These are phyloP conservation scores for Phialophora verrucosa DNA, from an alignment of 2,329 filamentous ascomycete species.

Conservation along the genomic window DNA sequence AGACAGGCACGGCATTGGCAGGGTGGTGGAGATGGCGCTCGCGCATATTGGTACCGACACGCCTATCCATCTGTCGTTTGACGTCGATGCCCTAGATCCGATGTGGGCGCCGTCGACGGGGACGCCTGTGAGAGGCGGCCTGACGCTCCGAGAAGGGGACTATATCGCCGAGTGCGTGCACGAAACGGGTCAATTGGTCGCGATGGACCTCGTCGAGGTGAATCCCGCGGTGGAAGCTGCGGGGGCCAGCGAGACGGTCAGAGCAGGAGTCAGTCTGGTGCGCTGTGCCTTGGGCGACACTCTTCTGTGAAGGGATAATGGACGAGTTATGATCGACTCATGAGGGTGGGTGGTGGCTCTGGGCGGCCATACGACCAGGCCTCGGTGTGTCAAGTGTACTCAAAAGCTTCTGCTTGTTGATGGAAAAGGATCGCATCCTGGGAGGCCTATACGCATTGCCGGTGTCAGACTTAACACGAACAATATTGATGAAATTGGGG, in stretches of 20 bases:
- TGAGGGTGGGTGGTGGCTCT: not conserved
- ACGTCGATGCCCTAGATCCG: constrained; percentile 94
- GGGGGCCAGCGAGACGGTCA: constrained; percentile 82
- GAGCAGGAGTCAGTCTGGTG: constrained; percentile 88
- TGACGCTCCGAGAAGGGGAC: constrained; percentile 93
- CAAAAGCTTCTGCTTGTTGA: not conserved
- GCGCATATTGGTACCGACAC: constrained; percentile 93
- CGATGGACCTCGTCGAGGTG: constrained; percentile 82
- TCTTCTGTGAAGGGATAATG: constrained; percentile 65
- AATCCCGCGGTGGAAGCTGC: constrained; percentile 73
- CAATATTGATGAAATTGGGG: not conserved
- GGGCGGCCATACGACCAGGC: too few relatives aligned
- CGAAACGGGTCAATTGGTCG: constrained; percentile 76
- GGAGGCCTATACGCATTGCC: not conserved
- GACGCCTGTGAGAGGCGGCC: constrained; percentile 87
- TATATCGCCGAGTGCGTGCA: constrained; percentile 92
- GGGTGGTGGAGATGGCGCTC: constrained; percentile 97
- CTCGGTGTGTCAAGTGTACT: too few relatives aligned
- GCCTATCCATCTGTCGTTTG: constrained; percentile 95
- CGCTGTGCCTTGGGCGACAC: constrained; percentile 92
- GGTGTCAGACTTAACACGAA: not conserved
- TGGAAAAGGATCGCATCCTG: not conserved
- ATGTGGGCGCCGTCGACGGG: constrained; percentile 96
- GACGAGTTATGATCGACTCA: not conserved
- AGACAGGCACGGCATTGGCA: constrained; percentile 92